phyloP scores from a whole-genome alignment of 2,329 filamentous ascomycete species.

The Diaporthe citrichinensis region DNA sequence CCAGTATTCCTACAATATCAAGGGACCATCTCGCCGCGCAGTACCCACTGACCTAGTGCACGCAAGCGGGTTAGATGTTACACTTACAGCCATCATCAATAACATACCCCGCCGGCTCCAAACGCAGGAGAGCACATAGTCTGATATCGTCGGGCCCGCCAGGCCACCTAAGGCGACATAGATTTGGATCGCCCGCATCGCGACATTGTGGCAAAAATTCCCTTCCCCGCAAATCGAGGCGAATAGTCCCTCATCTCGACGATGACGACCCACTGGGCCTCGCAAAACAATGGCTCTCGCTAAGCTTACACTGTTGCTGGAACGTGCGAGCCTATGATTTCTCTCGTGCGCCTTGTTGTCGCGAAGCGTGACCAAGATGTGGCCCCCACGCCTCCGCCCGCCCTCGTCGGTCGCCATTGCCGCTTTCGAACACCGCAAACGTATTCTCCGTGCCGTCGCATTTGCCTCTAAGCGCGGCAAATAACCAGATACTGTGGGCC shows the following conservation, averaged over 20 bases:
- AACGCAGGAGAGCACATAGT: conserved; percentile 9
- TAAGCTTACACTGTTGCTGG: background rate
- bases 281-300: background rate
- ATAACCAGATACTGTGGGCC: conserved; percentile 18
- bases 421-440: conserved; percentile 14
- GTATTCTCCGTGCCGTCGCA: conserved; percentile 12
- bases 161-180: background rate
- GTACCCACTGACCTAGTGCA: conserved; percentile 12
- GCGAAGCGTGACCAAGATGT: background rate
- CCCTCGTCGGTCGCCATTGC: conserved; percentile 1
- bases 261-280: background rate
- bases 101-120: conserved; percentile 2
- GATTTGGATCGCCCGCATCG: conserved; percentile 15
- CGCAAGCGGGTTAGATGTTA: conserved; percentile 25
- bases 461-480: conserved; percentile 25
- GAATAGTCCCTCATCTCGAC: background rate
- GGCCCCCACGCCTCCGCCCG: background rate
- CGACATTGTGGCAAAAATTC: conserved; percentile 13
- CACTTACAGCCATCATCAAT: conserved; percentile 1
- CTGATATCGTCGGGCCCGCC: background rate
- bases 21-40: conserved; percentile 3
- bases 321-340: background rate
- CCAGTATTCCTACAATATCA: conserved; percentile 2
- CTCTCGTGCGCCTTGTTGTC: background rate
- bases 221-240: conserved; percentile 2